Conservation (phyloP, 495 filamentous ascomycete genomes). For the Talaromyces borbonicus region DNA sequence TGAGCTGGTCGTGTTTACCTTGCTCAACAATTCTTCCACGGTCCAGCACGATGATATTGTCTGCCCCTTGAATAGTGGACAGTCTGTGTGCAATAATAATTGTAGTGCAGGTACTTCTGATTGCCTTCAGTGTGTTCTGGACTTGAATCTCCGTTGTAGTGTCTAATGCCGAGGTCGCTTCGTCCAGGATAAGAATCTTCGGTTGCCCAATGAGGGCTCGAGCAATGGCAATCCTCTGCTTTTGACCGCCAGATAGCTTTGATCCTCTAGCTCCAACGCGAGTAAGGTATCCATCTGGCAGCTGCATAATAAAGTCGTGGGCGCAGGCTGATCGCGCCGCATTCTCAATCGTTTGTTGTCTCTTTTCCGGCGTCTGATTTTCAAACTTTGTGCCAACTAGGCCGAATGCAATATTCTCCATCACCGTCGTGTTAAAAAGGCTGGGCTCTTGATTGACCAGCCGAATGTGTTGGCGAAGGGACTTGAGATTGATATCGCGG, state of each 20-base stretch:
- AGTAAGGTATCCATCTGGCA: conserved; percentile 54
- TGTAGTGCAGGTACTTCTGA: conserved; percentile 25
- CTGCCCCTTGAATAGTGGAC: conserved; percentile 35
- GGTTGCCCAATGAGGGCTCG: conserved; percentile 74
- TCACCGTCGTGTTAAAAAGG: conserved; percentile 51
- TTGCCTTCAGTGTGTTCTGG: conserved; percentile 49
- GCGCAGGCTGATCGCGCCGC: conserved; percentile 46
- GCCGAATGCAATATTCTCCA: conserved; percentile 50
- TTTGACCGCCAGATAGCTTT: conserved; percentile 81
- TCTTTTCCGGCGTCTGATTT: conserved; percentile 30
- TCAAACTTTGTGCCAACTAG: conserved; percentile 53
- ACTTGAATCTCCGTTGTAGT: conserved; percentile 58
- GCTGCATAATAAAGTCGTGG: conserved; percentile 15
- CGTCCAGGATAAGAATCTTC: conserved; percentile 63
- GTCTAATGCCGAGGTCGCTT: conserved; percentile 48
- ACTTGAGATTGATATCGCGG: conserved; percentile 23
- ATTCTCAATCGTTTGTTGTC: conserved; percentile 26
- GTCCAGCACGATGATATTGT: conserved; percentile 34
- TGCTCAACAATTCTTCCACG: conserved; percentile 24
- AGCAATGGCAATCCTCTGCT: conserved; percentile 74
- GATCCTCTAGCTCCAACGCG: conserved; percentile 80
- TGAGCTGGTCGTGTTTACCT: conserved; percentile 31
- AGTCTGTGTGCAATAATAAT: conserved; percentile 42
- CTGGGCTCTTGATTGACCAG: conserved; percentile 56
- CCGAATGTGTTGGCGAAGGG: conserved; percentile 43